Conservation (phyloP, 768 basidiomycete genomes). For the Dioszegia aurantiaca region DNA sequence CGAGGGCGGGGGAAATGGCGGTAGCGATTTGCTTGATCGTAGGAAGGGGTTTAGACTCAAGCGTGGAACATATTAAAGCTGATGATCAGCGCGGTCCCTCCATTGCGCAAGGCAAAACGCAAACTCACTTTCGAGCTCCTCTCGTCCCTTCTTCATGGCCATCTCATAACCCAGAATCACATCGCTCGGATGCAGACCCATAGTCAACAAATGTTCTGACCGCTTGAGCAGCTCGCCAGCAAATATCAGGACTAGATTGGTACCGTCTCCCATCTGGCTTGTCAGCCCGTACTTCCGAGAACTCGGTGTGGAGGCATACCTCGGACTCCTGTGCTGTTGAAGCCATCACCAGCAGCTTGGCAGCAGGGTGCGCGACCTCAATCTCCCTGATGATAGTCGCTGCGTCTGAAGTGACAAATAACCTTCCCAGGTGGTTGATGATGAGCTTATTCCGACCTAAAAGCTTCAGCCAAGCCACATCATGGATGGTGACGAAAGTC, state of each 20-base stretch:
- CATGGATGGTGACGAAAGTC: slow-evolving; percentile 11
- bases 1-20: slow-evolving; percentile 86
- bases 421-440: slow-evolving; percentile 91
- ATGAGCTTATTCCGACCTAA: slow-evolving; percentile 92
- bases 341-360: slow-evolving; percentile 98
- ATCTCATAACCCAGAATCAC: slow-evolving; percentile 93
- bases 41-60: slow-evolving; percentile 61
- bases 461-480: too few relatives aligned
- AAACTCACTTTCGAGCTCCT: slow-evolving; percentile 83
- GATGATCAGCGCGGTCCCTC: slow-evolving; percentile 4
- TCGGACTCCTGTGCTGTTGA: slow-evolving; percentile 94
- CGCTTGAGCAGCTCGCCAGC: slow-evolving; percentile 93
- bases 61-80: slow-evolving; percentile 33
- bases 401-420: slow-evolving; percentile 98
- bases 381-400: slow-evolving; percentile 97
- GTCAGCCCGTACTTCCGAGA: slow-evolving; percentile 11
- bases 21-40: slow-evolving; percentile 64
- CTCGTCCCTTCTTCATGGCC: slow-evolving; percentile 74
- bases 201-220: slow-evolving; percentile 83
- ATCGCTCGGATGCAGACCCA: slow-evolving; percentile 97
- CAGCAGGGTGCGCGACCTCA: slow-evolving; percentile 97
- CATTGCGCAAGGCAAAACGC: not conserved
- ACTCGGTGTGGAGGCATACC: slow-evolving; percentile 56
- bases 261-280: slow-evolving; percentile 89
- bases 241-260: slow-evolving; percentile 90